phyloP scores from a whole-genome alignment of 2,329 filamentous ascomycete species.

The Xylariaceae sp. region DNA sequence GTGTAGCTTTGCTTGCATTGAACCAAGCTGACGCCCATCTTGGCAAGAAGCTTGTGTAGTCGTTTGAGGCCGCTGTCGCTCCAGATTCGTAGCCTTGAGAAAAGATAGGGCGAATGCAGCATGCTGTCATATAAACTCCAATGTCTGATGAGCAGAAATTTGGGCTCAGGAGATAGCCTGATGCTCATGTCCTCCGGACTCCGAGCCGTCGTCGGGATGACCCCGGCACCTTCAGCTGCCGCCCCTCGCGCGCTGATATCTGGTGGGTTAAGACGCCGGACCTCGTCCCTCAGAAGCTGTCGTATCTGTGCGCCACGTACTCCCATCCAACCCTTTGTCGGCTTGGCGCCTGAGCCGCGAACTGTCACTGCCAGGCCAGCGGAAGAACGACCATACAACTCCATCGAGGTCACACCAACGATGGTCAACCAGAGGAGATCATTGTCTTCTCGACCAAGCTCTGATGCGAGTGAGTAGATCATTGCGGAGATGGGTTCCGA shows the following conservation, averaged over 20 bases:
- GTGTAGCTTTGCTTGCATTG: constrained; percentile 95
- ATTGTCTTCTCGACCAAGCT: constrained; percentile 93
- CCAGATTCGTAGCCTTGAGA: constrained; percentile 89
- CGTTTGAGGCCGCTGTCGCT: constrained; percentile 81
- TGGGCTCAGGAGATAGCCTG: constrained; percentile 84
- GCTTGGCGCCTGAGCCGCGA: constrained; percentile 46
- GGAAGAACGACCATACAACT: constrained; percentile 80
- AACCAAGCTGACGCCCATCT: constrained; percentile 92
- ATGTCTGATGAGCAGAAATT: constrained; percentile 85
- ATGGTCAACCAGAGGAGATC: constrained; percentile 93
- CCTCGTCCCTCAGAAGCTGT: constrained; percentile 84
- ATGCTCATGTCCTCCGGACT: constrained; percentile 90
- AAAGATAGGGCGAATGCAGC: constrained; percentile 93
- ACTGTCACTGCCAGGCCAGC: constrained; percentile 63
- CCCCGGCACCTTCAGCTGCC: constrained; percentile 59
- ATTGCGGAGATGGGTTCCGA: constrained; percentile 92
- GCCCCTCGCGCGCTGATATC: constrained; percentile 55
- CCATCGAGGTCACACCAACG: constrained; percentile 88
- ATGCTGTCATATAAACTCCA: constrained; percentile 99
- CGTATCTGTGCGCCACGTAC: constrained; percentile 76
- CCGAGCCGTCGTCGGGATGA: constrained; percentile 80
- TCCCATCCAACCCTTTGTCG: constrained; percentile 68
- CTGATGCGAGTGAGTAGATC: constrained; percentile 88
- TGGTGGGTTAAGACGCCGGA: constrained; percentile 83
- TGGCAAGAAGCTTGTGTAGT: constrained; percentile 87